Percentiles rank a stretch among this genome's conserved stretches.
Evolutionary conservation across 176 grass and related monocot species (phyloP).

Genomic region (Aechmea fasciata): DNA sequence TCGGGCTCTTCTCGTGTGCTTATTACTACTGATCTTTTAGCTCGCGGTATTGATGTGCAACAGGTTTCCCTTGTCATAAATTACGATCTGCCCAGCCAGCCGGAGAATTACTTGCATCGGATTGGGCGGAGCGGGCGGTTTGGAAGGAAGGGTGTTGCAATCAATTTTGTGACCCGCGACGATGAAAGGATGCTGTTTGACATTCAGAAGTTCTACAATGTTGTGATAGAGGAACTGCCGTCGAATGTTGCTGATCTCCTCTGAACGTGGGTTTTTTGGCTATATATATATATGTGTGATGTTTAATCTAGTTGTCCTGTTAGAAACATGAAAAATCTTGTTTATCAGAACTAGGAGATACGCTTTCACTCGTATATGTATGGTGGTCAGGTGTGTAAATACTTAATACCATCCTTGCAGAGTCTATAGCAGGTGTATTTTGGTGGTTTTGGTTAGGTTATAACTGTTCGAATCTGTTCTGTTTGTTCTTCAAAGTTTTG

Average conservation of each 20-base stretch:
- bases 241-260: constrained; percentile 9
- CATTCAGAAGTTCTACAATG: constrained; percentile 6
- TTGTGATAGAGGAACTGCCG: constrained; percentile 1
- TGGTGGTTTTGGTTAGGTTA: too few species aligned
- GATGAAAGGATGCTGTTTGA: constrained; percentile 16
- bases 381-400: too few species aligned
- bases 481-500: too few species aligned
- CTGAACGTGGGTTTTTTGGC: neutral
- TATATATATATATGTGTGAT: neutral
- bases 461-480: too few species aligned
- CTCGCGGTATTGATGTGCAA: constrained; percentile 9
- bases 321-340: too few species aligned
- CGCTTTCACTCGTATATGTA: too few species aligned
- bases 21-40: constrained; percentile 13
- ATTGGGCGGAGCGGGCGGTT: constrained; percentile 8
- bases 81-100: constrained; percentile 15
- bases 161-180: constrained; percentile 6
- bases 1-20: constrained; percentile 6
- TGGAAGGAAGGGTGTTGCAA: constrained; percentile 12
- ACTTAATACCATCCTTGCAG: too few species aligned
- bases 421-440: too few species aligned
- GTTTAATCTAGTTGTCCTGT: too few species aligned
- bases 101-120: constrained; percentile 15
- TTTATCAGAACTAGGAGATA: too few species aligned
- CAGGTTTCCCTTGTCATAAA: constrained; percentile 13